These are phyloP conservation scores for Penicillium angulare DNA, from an alignment of 495 filamentous ascomycete genomes.

Conservation along the genomic window DNA sequence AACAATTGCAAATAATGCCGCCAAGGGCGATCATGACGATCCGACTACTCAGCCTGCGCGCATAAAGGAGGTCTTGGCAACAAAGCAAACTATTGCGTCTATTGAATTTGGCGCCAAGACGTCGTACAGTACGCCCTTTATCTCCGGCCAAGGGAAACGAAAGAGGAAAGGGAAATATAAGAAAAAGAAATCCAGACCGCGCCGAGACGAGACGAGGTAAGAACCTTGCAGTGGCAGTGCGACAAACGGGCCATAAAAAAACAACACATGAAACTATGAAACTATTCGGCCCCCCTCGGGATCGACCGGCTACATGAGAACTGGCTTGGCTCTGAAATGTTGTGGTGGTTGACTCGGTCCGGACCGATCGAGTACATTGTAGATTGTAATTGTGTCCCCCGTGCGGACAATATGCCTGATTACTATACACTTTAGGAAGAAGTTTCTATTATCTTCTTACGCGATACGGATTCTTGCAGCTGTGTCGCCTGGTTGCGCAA, in stretches of 20 bases:
- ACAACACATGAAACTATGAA: no score
- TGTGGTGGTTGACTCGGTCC: no score
- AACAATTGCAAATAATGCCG: constrained; percentile 18
- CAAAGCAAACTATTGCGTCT: constrained; percentile 6
- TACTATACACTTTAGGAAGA: neutral
- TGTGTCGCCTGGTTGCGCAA: neutral
- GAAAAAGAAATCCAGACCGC: neutral
- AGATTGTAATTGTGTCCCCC: no score
- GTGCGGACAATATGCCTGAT: no score
- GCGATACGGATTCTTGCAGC: neutral
- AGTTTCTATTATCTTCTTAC: no score
- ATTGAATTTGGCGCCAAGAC: constrained; percentile 20
- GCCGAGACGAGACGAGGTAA: neutral
- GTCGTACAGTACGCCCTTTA: no score
- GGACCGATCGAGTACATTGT: constrained; percentile 14
- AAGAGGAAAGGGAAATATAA: neutral
- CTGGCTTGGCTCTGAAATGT: constrained; percentile 6
- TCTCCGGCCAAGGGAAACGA: neutral
- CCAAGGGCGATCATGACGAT: constrained; percentile 34
- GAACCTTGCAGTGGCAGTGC: constrained; percentile 19
- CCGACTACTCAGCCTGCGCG: constrained; percentile 5
- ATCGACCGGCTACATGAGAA: constrained; percentile 16
- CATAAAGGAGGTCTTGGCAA: constrained; percentile 20
- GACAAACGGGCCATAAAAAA: no score
- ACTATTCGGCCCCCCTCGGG: constrained; percentile 10